phyloP scores from a whole-genome alignment of 2,329 filamentous ascomycete genomes.

The Salinomyces thailandicus region DNA sequence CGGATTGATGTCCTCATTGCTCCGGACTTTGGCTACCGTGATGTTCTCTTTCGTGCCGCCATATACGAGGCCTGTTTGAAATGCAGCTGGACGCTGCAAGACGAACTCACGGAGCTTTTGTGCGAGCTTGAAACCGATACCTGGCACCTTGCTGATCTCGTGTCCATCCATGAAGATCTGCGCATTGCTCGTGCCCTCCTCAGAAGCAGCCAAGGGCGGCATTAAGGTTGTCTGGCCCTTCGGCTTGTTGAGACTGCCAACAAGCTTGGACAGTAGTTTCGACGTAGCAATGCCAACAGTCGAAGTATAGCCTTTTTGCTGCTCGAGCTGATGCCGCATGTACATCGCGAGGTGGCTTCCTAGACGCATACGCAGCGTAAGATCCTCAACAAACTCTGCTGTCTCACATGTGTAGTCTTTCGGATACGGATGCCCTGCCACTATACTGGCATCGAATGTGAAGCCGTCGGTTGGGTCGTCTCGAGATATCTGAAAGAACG shows the following conservation, averaged over 20 bases:
- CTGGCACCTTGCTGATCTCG: slow-evolving; percentile 70
- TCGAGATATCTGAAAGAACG: slow-evolving; percentile 69
- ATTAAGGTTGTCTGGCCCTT: slow-evolving; percentile 76
- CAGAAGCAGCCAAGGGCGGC: slow-evolving; percentile 37
- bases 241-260: slow-evolving; percentile 75
- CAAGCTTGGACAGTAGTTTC: slow-evolving; percentile 77
- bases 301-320: slow-evolving; percentile 71
- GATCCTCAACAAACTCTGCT: slow-evolving; percentile 5
- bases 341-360: slow-evolving; percentile 73
- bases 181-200: slow-evolving; percentile 39
- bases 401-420: slow-evolving; percentile 8
- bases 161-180: slow-evolving; percentile 62
- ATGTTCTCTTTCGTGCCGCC: slow-evolving; percentile 46
- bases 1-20: slow-evolving; percentile 52
- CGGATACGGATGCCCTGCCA: slow-evolving; percentile 56
- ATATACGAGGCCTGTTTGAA: slow-evolving; percentile 38
- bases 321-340: slow-evolving; percentile 61
- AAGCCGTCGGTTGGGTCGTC: slow-evolving; percentile 74
- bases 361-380: slow-evolving; percentile 53
- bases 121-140: slow-evolving; percentile 72
- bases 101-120: slow-evolving; percentile 56
- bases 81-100: slow-evolving; percentile 35
- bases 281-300: slow-evolving; percentile 82
- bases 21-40: slow-evolving; percentile 56
- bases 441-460: slow-evolving; percentile 56